Percentiles rank a stretch among this genome's conserved stretches.
These are phyloP conservation scores for Globisporangium solare DNA, from an alignment of 352 stramenopile genomes.

Conservation along the genomic window DNA sequence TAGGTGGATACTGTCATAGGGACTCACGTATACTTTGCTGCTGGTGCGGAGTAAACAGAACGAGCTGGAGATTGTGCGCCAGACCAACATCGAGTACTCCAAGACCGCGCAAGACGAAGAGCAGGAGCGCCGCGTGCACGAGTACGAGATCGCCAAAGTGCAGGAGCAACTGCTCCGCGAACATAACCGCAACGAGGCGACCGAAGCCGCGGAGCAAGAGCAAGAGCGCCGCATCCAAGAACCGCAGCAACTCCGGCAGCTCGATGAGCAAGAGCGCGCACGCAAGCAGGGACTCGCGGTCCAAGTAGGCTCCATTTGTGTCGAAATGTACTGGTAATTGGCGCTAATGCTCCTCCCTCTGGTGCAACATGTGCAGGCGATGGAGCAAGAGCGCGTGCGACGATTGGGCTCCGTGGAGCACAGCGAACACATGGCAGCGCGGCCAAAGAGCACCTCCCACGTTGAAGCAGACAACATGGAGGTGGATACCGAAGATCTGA, in stretches of 20 bases:
- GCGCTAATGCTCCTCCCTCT: too few relatives aligned
- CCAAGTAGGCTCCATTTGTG: slow-evolving; percentile 14
- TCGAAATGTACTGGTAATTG: too few relatives aligned
- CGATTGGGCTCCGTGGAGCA: slow-evolving; percentile 50
- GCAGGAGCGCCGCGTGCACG: slow-evolving; percentile 51
- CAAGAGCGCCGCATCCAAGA: slow-evolving; percentile 45
- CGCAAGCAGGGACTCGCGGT: slow-evolving; percentile 29
- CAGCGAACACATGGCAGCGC: slow-evolving; percentile 24
- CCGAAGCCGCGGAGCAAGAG: slow-evolving; percentile 40
- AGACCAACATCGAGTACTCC: slow-evolving; percentile 72
- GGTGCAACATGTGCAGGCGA: slow-evolving; percentile 17
- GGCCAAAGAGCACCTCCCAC: slow-evolving; percentile 9
- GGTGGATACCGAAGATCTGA: not conserved
- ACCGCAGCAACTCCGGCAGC: slow-evolving; percentile 15
- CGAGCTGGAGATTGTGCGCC: slow-evolving; percentile 56
- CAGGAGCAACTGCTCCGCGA: slow-evolving; percentile 57
- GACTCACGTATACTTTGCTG: too few relatives aligned
- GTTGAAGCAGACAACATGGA: not conserved
- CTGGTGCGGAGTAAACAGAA: slow-evolving; percentile 19
- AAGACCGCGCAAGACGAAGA: slow-evolving; percentile 58
- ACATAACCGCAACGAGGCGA: slow-evolving; percentile 32
- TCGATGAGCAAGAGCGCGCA: slow-evolving; percentile 23
- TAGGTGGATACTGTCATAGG: too few relatives aligned
- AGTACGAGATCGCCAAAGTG: slow-evolving; percentile 58
- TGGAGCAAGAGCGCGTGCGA: slow-evolving; percentile 55